Percentiles rank a stretch among this genome's conserved stretches.
These are phyloP conservation scores for Gynandropsis gynandra DNA, from an alignment of 345 rosid genomes.

Conservation along the genomic window DNA sequence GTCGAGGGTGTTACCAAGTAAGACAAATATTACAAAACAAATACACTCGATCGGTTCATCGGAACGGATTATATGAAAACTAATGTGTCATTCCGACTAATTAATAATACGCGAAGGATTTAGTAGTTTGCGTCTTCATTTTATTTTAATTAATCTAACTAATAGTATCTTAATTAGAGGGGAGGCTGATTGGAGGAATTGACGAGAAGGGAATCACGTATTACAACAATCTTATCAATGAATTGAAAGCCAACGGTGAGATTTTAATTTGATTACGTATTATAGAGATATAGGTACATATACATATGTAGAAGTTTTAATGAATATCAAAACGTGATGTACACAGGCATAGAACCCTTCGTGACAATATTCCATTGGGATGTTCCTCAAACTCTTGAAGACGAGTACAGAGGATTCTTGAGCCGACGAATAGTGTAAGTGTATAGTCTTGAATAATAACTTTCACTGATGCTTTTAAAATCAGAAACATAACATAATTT, in stretches of 20 bases:
- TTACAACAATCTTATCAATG: slow-evolving; percentile 44
- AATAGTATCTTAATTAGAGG: slow-evolving; percentile 32
- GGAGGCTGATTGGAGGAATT: slow-evolving; percentile 34
- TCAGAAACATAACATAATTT: too few species aligned
- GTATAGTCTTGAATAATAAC: neutral
- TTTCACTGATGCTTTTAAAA: neutral
- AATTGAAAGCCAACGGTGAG: slow-evolving; percentile 2
- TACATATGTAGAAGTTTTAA: too few species aligned
- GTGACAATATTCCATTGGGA: slow-evolving; percentile 34
- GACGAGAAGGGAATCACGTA: slow-evolving; percentile 35
- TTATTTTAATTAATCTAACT: too few species aligned
- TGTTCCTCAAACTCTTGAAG: slow-evolving; percentile 26
- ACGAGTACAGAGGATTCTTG: slow-evolving; percentile 25
- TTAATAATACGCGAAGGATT: too few species aligned
- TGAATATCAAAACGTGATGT: neutral
- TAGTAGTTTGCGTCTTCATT: too few species aligned
- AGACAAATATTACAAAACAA: too few species aligned
- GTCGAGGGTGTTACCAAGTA: slow-evolving; percentile 43
- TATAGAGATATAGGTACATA: too few species aligned
- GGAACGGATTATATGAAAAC: too few species aligned
- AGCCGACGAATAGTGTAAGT: slow-evolving; percentile 30
- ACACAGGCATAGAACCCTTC: slow-evolving; percentile 26
- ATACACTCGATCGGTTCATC: too few species aligned
- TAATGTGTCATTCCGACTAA: too few species aligned
- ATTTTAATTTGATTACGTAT: too few species aligned